phyloP scores from a whole-genome alignment of 192 early-diverging fungal genomes.

The Podila verticillata region DNA sequence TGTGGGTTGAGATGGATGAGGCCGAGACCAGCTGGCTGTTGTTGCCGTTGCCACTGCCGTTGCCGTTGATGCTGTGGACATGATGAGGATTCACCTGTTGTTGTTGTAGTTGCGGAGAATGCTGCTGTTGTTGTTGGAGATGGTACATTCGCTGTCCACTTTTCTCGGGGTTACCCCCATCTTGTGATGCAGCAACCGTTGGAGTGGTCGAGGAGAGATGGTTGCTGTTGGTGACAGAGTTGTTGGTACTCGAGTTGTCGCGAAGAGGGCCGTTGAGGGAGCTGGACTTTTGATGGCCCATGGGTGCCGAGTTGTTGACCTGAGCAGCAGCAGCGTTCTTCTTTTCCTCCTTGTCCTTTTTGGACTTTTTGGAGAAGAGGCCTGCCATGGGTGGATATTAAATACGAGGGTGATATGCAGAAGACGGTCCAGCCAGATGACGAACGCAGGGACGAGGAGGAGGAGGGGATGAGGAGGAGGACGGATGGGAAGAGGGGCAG shows the following conservation, averaged over 20 bases:
- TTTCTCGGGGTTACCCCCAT: neutral
- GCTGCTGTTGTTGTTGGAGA: neutral
- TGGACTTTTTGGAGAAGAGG: conserved; percentile 48
- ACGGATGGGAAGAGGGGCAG: neutral
- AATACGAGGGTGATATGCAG: neutral
- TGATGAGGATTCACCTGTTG: conserved; percentile 2
- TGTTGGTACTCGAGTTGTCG: conserved; percentile 32
- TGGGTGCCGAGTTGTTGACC: neutral
- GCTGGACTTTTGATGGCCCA: neutral
- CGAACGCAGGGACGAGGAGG: neutral
- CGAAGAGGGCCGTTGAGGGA: conserved; percentile 9
- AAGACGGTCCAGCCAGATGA: neutral
- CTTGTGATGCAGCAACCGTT: neutral
- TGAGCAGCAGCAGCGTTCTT: conserved; percentile 15
- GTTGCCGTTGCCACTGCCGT: conserved; percentile 15
- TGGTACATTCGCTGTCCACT: neutral
- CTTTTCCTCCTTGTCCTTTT: conserved; percentile 49
- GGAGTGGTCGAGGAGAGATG: neutral
- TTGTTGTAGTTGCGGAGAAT: neutral
- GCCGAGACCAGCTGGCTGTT: conserved; percentile 1
- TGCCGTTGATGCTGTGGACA: conserved; percentile 25
- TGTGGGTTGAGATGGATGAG: conserved; percentile 13
- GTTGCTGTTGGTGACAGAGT: conserved; percentile 12
- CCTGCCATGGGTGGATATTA: conserved; percentile 24
- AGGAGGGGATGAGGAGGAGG: neutral